Percentiles rank a stretch among this genome's conserved stretches.
Evolutionary conservation across 2,329 filamentous ascomycete species (phyloP).

Genomic region (Microdochium paspali): DNA sequence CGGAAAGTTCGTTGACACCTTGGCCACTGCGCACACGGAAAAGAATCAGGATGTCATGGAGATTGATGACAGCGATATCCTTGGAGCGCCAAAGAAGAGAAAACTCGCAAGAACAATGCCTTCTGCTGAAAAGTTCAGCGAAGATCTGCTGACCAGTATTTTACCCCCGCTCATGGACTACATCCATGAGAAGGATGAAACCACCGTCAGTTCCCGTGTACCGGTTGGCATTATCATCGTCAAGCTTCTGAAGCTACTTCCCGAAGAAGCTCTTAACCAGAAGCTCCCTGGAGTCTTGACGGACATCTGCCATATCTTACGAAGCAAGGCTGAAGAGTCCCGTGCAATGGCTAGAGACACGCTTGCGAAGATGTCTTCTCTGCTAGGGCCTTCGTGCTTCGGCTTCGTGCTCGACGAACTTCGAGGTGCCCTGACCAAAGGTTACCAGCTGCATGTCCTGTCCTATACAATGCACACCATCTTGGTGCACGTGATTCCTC

Average conservation of each 20-base stretch:
- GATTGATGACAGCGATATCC: constrained; percentile 21
- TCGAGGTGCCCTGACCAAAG: constrained; percentile 68
- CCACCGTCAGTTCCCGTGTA: constrained; percentile 85
- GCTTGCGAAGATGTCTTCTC: constrained; percentile 68
- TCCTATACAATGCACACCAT: constrained; percentile 94
- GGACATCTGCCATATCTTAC: constrained; percentile 86
- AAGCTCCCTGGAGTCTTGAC: constrained; percentile 77
- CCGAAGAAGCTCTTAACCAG: constrained; percentile 60
- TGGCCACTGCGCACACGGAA: constrained; percentile 44
- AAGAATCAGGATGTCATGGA: constrained; percentile 31
- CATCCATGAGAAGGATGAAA: constrained; percentile 89
- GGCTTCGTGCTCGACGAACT: constrained; percentile 92
- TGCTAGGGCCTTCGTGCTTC: constrained; percentile 76
- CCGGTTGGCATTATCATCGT: constrained; percentile 83
- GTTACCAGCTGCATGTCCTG: constrained; percentile 89
- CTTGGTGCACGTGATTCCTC: constrained; percentile 63
- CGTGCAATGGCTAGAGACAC: constrained; percentile 88
- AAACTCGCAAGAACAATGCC: constrained; percentile 59
- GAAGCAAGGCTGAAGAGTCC: constrained; percentile 80
- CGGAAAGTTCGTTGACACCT: constrained; percentile 69
- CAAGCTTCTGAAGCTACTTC: constrained; percentile 75
- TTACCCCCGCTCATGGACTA: constrained; percentile 74
- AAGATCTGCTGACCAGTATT: constrained; percentile 66
- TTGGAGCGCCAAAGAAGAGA: constrained; percentile 14
- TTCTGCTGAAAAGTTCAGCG: constrained; percentile 53